phyloP scores from a whole-genome alignment of 176 grass and related monocot species.

The Cenchrus fungigraminus region DNA sequence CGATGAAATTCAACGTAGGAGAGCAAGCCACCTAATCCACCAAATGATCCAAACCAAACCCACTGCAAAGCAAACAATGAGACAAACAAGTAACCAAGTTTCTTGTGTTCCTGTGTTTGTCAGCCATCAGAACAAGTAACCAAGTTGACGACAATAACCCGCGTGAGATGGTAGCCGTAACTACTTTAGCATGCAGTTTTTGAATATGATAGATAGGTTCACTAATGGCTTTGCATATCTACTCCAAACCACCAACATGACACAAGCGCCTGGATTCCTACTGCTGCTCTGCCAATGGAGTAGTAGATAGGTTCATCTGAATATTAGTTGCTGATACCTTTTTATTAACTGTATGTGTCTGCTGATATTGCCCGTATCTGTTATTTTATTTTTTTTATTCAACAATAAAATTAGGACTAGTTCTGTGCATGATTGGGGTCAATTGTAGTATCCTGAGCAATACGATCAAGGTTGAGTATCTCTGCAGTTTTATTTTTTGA shows the following conservation, averaged over 20 bases:
- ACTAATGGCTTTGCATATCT: neutral
- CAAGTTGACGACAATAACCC: neutral
- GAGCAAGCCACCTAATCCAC: constrained; percentile 26
- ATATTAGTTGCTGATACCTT: neutral
- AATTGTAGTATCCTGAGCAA: neutral
- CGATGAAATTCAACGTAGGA: neutral
- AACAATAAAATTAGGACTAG: neutral
- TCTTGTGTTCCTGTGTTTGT: neutral
- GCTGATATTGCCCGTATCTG: neutral
- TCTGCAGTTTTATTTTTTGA: neutral
- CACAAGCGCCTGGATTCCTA: no score
- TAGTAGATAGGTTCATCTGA: no score
- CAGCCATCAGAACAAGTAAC: neutral
- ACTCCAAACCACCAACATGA: neutral
- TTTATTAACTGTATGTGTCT: neutral
- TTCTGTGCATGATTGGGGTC: neutral
- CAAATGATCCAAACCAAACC: constrained; percentile 1
- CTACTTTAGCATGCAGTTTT: neutral
- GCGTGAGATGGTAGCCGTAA: neutral
- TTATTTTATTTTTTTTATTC: neutral
- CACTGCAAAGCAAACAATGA: neutral
- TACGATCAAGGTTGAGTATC: neutral
- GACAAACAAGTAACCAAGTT: neutral
- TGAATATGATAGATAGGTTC: neutral
- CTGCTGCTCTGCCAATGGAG: no score